Conservation (phyloP, 2,329 filamentous ascomycete species). For the Pseudogymnoascus sp. region DNA sequence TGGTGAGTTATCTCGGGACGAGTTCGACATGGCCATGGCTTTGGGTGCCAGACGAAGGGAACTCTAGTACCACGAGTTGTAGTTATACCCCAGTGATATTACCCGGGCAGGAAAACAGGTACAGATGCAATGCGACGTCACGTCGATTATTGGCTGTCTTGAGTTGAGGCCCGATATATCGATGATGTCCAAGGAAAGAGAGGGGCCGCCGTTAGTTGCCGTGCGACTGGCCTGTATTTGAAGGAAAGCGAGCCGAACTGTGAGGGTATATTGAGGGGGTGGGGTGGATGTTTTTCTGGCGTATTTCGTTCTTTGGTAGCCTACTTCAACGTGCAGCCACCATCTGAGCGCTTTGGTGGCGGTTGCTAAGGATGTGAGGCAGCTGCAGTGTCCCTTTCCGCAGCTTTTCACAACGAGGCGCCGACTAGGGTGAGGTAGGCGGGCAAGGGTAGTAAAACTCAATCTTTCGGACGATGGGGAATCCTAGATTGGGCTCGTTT, state of each 20-base stretch:
- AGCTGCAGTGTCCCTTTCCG: not conserved
- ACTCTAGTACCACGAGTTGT: not conserved
- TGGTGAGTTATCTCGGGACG: conserved; percentile 25
- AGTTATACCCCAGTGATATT: not conserved
- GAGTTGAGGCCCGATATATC: not conserved
- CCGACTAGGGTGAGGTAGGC: not conserved
- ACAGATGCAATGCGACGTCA: not conserved
- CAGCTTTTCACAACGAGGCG: not conserved
- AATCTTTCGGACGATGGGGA: conserved; percentile 2
- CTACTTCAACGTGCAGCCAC: conserved; percentile 6
- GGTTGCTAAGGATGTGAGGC: not conserved
- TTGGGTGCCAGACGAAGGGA: not conserved
- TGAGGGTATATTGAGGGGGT: not conserved
- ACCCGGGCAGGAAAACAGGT: not conserved
- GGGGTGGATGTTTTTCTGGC: conserved; percentile 2
- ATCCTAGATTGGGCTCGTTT: conserved; percentile 6
- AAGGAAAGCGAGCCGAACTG: not conserved
- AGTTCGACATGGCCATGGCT: conserved; percentile 23
- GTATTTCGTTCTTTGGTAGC: conserved; percentile 2
- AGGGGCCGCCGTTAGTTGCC: conserved; percentile 4
- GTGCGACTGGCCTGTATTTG: conserved; percentile 6
- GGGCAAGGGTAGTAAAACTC: conserved; percentile 7
- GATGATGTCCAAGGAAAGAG: conserved; percentile 3
- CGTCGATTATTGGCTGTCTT: conserved; percentile 1
- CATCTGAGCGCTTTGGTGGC: not conserved